A percentile compares a stretch with the other conserved stretches of the same genome.
These are phyloP conservation scores for Psilocybe tampanensis DNA, from an alignment of 768 basidiomycete species.

Conservation along the genomic window DNA sequence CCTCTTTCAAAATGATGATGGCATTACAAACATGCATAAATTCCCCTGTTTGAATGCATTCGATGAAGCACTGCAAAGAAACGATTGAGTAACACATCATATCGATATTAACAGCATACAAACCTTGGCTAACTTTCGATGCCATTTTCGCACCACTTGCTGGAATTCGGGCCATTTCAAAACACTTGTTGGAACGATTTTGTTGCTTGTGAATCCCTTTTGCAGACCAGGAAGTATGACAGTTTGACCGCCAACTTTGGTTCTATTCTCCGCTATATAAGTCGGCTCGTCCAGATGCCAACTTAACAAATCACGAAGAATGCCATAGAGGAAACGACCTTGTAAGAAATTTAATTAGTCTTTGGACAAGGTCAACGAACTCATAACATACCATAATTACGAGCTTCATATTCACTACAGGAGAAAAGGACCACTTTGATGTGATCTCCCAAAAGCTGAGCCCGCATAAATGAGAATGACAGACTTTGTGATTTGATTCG, in stretches of 20 bases:
- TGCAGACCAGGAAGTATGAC: constrained; percentile 73
- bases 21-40: constrained; percentile 99
- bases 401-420: constrained; percentile 94
- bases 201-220: constrained; percentile 48
- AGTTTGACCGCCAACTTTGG: constrained; percentile 60
- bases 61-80: constrained; percentile 63
- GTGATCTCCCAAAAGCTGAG: constrained; percentile 81
- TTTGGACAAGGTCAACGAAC: background rate
- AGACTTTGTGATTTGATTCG: background rate
- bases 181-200: constrained; percentile 50
- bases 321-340: constrained; percentile 87
- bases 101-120: constrained; percentile 2
- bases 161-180: constrained; percentile 75
- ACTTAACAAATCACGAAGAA: constrained; percentile 74
- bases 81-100: background rate
- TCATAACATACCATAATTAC: constrained; percentile 76
- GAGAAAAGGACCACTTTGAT: constrained; percentile 86
- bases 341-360: background rate
- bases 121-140: constrained; percentile 74
- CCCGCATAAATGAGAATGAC: constrained; percentile 1
- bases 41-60: constrained; percentile 83
- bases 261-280: constrained; percentile 73
- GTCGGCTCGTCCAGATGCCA: constrained; percentile 81
- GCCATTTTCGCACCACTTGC: constrained; percentile 80
- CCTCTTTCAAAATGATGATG: constrained; percentile 91